These are phyloP conservation scores for Crassisporium funariophilum DNA, from an alignment of 768 basidiomycete species.

Conservation along the genomic window DNA sequence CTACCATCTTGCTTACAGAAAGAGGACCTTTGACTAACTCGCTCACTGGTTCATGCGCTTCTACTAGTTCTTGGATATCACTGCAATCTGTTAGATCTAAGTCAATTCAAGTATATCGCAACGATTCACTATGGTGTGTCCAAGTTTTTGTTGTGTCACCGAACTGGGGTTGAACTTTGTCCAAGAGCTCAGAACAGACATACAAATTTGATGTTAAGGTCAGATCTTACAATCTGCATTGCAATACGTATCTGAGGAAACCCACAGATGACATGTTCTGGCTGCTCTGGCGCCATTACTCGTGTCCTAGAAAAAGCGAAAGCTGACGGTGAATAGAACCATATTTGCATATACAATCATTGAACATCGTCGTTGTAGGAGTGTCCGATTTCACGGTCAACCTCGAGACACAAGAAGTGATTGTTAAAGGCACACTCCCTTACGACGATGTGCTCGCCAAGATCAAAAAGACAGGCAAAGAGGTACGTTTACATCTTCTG, in stretches of 20 bases:
- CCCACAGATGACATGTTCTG: conserved; percentile 79
- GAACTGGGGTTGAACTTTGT: too few species aligned
- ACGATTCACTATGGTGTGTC: too few species aligned
- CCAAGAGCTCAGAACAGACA: conserved; percentile 49
- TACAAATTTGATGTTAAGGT: conserved; percentile 91
- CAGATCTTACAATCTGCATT: conserved; percentile 4
- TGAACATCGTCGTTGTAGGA: conserved; percentile 37
- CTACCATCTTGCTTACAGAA: too few species aligned
- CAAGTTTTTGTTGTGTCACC: too few species aligned
- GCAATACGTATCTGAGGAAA: neutral
- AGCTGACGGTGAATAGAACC: conserved; percentile 34
- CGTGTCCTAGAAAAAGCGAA: conserved; percentile 75
- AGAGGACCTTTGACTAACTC: too few species aligned
- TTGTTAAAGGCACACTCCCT: conserved; percentile 58
- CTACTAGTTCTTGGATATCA: too few species aligned
- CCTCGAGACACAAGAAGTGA: conserved; percentile 72
- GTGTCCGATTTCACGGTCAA: conserved; percentile 59
- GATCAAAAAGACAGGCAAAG: conserved; percentile 92
- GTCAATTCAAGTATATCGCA: too few species aligned
- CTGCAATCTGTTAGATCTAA: too few species aligned
- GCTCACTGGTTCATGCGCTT: too few species aligned
- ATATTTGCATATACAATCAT: neutral
- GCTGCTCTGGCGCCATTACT: conserved; percentile 82
- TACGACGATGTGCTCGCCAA: conserved; percentile 69
- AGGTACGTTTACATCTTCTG: conserved; percentile 47